Conservation (phyloP, 225 moss, liverwort and hornwort species). For the Marchantia polymorpha region DNA sequence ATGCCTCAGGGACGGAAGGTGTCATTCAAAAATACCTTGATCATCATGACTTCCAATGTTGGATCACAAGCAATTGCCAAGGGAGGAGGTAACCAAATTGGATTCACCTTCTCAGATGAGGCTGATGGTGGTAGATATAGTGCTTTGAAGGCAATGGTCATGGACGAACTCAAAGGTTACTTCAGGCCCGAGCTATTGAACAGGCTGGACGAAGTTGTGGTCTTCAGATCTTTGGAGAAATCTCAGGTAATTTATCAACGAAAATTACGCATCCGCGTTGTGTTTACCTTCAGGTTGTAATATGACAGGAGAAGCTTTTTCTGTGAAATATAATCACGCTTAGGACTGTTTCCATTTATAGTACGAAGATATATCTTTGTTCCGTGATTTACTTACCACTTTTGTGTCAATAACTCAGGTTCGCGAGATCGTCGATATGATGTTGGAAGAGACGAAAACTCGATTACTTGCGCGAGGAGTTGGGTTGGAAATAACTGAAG, state of each 20-base stretch:
- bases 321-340: no score
- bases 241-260: slow-evolving; percentile 57
- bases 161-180: slow-evolving; percentile 89
- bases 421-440: slow-evolving; percentile 87
- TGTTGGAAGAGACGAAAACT: slow-evolving; percentile 83
- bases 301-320: no score
- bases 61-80: slow-evolving; percentile 84
- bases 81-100: slow-evolving; percentile 85
- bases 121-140: slow-evolving; percentile 84
- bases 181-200: slow-evolving; percentile 92
- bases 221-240: slow-evolving; percentile 84
- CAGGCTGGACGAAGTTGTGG: slow-evolving; percentile 91
- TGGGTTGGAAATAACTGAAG: slow-evolving; percentile 79
- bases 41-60: slow-evolving; percentile 92
- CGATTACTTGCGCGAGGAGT: slow-evolving; percentile 68
- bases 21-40: slow-evolving; percentile 85
- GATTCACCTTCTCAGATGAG: slow-evolving; percentile 77
- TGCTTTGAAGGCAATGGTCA: slow-evolving; percentile 78
- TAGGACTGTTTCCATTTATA: no score
- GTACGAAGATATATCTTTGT: no score
- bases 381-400: no score
- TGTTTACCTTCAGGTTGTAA: no score
- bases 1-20: slow-evolving; percentile 60
- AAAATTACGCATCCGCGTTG: no score
- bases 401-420: slow-evolving; percentile 38